Conservation (phyloP, 2,329 filamentous ascomycete species). For the Aspergillus chevalieri region DNA sequence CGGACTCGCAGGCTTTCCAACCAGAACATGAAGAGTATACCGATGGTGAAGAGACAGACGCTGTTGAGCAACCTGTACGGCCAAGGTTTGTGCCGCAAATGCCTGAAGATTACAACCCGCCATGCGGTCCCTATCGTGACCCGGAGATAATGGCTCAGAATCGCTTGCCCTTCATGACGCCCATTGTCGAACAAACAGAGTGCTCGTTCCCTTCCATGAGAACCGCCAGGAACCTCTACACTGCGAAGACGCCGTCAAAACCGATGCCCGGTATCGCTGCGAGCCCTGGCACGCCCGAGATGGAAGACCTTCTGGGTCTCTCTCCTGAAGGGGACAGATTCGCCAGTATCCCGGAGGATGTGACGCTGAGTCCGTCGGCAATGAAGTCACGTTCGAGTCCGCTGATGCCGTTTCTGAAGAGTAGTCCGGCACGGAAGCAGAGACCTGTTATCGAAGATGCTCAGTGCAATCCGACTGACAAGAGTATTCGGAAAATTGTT, state of each 20-base stretch:
- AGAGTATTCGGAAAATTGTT: conserved; percentile 67
- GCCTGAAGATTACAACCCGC: conserved; percentile 83
- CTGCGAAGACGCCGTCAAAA: conserved; percentile 72
- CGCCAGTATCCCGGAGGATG: conserved; percentile 23
- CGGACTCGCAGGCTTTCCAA: conserved; percentile 9
- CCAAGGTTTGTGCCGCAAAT: conserved; percentile 52
- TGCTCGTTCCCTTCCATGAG: conserved; percentile 65
- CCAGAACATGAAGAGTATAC: conserved; percentile 23
- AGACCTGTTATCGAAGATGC: conserved; percentile 70
- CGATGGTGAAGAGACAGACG: conserved; percentile 19
- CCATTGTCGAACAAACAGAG: conserved; percentile 93
- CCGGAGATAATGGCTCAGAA: conserved; percentile 76
- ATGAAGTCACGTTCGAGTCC: conserved; percentile 30
- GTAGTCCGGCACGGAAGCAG: conserved; percentile 19
- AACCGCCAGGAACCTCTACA: conserved; percentile 52
- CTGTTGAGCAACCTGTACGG: conserved; percentile 33
- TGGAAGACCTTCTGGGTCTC: conserved; percentile 58
- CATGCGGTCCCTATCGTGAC: conserved; percentile 74
- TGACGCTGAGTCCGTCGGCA: conserved; percentile 31
- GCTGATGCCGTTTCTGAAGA: conserved; percentile 12
- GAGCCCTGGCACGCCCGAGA: conserved; percentile 27
- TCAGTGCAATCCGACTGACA: conserved; percentile 86
- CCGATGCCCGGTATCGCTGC: conserved; percentile 22
- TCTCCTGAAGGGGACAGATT: conserved; percentile 48
- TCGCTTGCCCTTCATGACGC: conserved; percentile 95